Conservation (phyloP, 805 yeast genomes). For the Kurtzmaniella cleridarum region DNA sequence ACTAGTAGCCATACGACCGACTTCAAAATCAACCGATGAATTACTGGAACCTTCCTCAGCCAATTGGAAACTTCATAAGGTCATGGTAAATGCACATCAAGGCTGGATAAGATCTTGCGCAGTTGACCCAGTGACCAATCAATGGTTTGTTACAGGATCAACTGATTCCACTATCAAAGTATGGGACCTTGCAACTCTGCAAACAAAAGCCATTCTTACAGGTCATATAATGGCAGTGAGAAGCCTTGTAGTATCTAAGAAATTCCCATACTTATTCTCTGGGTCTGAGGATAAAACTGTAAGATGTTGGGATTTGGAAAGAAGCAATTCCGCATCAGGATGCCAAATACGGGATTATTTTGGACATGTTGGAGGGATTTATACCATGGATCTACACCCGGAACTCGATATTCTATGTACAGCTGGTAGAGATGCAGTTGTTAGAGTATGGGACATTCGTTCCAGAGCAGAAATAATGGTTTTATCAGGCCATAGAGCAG, state of each 20-base stretch:
- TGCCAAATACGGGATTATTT: constrained; percentile 74
- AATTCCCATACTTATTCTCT: constrained; percentile 84
- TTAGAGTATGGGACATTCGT: constrained; percentile 91
- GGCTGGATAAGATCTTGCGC: constrained; percentile 89
- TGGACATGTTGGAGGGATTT: constrained; percentile 90
- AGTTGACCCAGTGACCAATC: constrained; percentile 74
- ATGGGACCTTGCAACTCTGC: constrained; percentile 80
- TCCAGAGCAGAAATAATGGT: constrained; percentile 70
- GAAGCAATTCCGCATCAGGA: constrained; percentile 53
- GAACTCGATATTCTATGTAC: constrained; percentile 77
- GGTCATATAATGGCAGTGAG: constrained; percentile 92
- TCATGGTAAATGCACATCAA: constrained; percentile 75
- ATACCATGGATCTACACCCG: constrained; percentile 81
- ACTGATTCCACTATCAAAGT: constrained; percentile 83
- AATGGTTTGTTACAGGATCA: constrained; percentile 91
- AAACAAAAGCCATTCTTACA: constrained; percentile 67
- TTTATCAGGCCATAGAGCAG: constrained; percentile 73
- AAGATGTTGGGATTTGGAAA: constrained; percentile 94
- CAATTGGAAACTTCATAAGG: constrained; percentile 63
- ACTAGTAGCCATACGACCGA: no score
- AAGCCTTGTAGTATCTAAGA: constrained; percentile 62
- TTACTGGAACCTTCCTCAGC: constrained; percentile 1
- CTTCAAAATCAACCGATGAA: not conserved
- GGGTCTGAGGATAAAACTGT: constrained; percentile 92
- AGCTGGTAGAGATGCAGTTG: constrained; percentile 84